Conservation (phyloP, 345 rosid species). For the Brassica nigra region DNA sequence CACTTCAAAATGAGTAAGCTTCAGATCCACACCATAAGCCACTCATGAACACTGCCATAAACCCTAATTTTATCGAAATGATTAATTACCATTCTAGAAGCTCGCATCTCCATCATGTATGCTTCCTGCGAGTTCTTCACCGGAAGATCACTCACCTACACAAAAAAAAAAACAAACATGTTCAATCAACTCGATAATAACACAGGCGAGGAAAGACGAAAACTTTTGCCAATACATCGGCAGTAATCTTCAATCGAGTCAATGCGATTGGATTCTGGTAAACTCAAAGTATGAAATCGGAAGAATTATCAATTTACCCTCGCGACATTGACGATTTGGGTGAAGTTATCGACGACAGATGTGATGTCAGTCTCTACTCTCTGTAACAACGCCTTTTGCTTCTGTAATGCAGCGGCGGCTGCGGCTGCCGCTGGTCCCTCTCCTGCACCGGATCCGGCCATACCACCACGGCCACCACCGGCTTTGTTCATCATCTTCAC, state of each 20-base stretch:
- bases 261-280: not conserved
- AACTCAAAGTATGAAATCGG: not conserved
- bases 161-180: not conserved
- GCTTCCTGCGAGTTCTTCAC: conserved; percentile 89
- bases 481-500: conserved; percentile 66
- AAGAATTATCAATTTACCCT: conserved; percentile 47
- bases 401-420: conserved; percentile 76
- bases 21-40: too few species aligned
- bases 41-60: too few species aligned
- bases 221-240: not conserved
- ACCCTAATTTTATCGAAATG: not conserved
- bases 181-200: not conserved
- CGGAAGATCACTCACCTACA: conserved; percentile 70
- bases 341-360: conserved; percentile 78
- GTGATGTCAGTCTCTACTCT: conserved; percentile 82
- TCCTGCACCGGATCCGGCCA: conserved; percentile 49
- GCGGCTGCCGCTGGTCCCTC: conserved; percentile 82
- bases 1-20: too few species aligned
- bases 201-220: not conserved
- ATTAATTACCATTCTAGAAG: conserved; percentile 72
- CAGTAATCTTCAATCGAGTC: not conserved
- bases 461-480: conserved; percentile 47
- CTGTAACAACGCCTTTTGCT: conserved; percentile 85
- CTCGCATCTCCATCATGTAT: conserved; percentile 95
- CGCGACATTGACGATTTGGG: conserved; percentile 77